These are phyloP conservation scores for Syncephalastrum contaminatum DNA, from an alignment of 371 early-diverging fungal species.

Conservation along the genomic window DNA sequence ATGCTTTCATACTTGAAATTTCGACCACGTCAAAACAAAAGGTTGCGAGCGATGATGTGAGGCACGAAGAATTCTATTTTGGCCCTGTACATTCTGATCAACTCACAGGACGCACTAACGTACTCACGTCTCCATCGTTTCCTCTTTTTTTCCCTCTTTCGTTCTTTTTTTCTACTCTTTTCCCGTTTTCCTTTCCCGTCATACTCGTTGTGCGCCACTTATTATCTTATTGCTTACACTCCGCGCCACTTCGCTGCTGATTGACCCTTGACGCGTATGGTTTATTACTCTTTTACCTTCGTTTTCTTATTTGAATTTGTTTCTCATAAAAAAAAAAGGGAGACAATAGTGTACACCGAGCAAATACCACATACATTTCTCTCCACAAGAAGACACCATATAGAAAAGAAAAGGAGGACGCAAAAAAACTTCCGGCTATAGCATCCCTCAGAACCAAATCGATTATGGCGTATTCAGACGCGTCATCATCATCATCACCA, in stretches of 20 bases:
- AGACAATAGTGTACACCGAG: background rate
- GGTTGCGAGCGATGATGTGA: too few relatives aligned
- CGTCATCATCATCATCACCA: too few relatives aligned
- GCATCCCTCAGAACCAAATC: too few relatives aligned
- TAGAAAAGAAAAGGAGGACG: too few relatives aligned
- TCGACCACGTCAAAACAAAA: too few relatives aligned
- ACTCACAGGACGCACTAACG: background rate
- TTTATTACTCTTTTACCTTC: background rate
- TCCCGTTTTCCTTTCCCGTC: background rate
- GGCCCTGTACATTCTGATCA: too few relatives aligned
- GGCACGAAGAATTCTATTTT: too few relatives aligned
- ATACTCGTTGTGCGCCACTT: background rate
- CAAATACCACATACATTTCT: slow-evolving; percentile 1
- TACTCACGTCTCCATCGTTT: background rate
- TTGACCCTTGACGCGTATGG: background rate
- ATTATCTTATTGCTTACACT: background rate
- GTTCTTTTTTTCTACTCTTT: background rate
- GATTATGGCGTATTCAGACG: too few relatives aligned
- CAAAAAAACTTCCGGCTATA: too few relatives aligned
- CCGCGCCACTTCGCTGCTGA: background rate
- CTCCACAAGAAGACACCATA: background rate
- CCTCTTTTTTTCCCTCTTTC: background rate
- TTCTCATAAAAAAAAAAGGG: slow-evolving; percentile 1
- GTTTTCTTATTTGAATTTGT: background rate
- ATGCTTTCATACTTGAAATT: too few relatives aligned